Conservation (phyloP, 345 rosid species). For the Eucalyptus dawsonii region DNA sequence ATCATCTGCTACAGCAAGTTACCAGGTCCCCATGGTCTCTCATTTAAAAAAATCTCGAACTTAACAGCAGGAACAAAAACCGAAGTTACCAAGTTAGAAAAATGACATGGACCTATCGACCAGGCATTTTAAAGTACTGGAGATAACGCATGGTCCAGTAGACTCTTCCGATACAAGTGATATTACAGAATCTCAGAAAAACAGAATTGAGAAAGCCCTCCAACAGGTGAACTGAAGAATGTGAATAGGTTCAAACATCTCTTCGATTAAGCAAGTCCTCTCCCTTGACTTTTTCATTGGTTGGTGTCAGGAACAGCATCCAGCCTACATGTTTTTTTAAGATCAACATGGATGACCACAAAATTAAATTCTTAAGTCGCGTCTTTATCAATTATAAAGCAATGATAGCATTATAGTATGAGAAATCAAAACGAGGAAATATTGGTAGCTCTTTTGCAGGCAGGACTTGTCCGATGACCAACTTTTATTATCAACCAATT, state of each 20-base stretch:
- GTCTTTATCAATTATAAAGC: no score
- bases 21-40: background rate
- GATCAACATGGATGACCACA: no score
- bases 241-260: background rate
- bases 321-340: no score
- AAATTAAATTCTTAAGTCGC: no score
- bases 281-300: background rate
- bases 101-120: background rate
- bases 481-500: no score
- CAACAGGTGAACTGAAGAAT: background rate
- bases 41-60: background rate
- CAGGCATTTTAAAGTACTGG: background rate
- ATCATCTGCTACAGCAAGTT: background rate
- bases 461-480: no score
- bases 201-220: background rate
- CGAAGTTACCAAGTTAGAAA: background rate
- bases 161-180: background rate
- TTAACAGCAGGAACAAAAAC: background rate
- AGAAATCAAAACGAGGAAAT: no score
- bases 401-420: no score
- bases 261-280: background rate
- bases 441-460: no score
- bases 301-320: background rate
- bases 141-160: background rate
- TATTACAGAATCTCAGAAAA: background rate